Evolutionary conservation across 2,329 filamentous ascomycete genomes (phyloP), one percentile per base, ranked within the genome.

Genomic region (Byssochlamys sp.): DNA sequence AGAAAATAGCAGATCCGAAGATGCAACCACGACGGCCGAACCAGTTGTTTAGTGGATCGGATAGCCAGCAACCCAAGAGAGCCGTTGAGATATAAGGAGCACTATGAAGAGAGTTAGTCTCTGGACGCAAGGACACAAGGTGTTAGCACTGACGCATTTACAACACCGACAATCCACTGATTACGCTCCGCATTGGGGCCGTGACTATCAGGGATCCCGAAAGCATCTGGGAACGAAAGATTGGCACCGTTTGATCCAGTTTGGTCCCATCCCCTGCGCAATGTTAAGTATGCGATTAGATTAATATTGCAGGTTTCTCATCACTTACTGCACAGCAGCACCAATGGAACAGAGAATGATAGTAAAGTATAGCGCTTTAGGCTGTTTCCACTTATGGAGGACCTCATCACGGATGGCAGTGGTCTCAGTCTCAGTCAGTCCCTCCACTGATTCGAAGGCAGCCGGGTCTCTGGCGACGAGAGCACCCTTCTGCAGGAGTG

Each of bases 21-120:
- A 88, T 88, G 52, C 82, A 81, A 10, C 84, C 83, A 55, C 84
- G 81, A 45, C 85, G 83, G 39, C 84, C 84, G 28, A 84, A 63
- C 10, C 72, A 72, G 48, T 81, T 72, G 64, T 88, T 88, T 11
- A 83, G 63, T 0, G 84, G 84, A 60, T 89, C 86, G 0, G 84
- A 85, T 12, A 86, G 71, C 85, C 85, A 88, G 67, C 83, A 85
- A 3, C 84, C 84, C 74, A 83, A 72, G 58, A 74, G 74, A 2
- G 77, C 75, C 63, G 74, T 75, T 19, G 78, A 80, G 54, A 84
- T 74, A 56, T 85, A 81, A 0, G 80, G 80, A 48, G 75, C 82
- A 11, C 67, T 71, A 48, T 53, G 55, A 24, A 60, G 64, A 61
- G 57, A 14, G 29, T 62, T 56, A 66, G 61, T 62, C 55, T 39